Evolutionary conservation across 2,329 filamentous ascomycete species (phyloP), one percentile per base, ranked within the genome.

Genomic region (Penicillium paneum): DNA sequence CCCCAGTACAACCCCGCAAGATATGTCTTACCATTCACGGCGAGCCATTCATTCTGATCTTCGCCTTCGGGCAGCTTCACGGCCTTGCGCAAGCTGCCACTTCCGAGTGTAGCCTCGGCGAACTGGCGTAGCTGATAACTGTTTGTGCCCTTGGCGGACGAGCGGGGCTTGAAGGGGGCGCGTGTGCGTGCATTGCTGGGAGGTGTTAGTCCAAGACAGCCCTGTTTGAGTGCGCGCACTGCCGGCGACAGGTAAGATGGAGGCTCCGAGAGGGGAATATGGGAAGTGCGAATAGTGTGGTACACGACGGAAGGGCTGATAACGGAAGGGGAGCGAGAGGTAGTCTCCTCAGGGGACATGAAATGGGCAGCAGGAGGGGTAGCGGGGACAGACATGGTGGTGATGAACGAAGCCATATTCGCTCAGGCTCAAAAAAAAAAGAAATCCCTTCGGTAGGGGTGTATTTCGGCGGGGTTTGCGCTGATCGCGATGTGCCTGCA

Each of bases 1-100:
- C 24, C 29, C 1, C 15, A 32, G 11, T 29, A n/a, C n/a, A 36
- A n/a, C 26, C 12, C 5, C 38, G 15, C 26, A 15, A 19, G 19
- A 11, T 24, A 6, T 19, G 45, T 39, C 85, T 66, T 79, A 96
- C 92, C 89, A 77, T 99, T 99, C 66, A 99, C 94, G 28, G 94
- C 94, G 58, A 99, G 77, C 94, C 94, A 99, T 76, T 99, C 94
- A 71, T 97, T 96, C 77, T 95, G 83, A 71, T 99, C 94, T 72
- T 99, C 94, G 55, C 95, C 94, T 70, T 99, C 95, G 13, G 95
- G 94, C 58, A 99, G 80, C 80, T 93, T 96, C 63, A 99, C 94
- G 28, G 96, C 91, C 79, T 99, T 97, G 67, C 91, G 85, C 76
- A 99, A 78, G 75, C 92, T 97, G 45, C 94, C 94, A 65, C 91